Base-by-base conservation (phyloP, 768 basidiomycete genomes). In the Suillus discolor region DNA sequence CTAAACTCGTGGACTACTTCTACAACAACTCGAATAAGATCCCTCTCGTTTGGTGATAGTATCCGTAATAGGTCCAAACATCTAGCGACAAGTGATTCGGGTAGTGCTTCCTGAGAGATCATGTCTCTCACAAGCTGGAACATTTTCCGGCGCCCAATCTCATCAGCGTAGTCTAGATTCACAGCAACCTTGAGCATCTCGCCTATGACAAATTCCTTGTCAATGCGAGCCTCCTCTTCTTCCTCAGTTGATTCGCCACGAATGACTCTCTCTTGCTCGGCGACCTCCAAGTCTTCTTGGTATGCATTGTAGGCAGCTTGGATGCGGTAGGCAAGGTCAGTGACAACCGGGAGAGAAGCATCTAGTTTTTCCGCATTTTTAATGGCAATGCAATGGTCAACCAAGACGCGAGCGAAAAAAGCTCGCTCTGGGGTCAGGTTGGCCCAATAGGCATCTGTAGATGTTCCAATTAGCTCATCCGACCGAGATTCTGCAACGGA, bases 101-200 rank as follows among this genome's bases (percentile, higher is more conserved):
- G 93, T 1, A 98, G 83, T 0, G 76, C 72, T 16, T 89, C 84
- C 67, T 90, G 85, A 1, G 85, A 85, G 18, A 97, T 82, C 93
- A 98, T 96, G 59, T 90, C 87, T 25, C 91, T 92, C 70, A 96
- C 87, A 39, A 96, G 87, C 60, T 86, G 83, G 71, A 92, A 92
- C 90, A 96, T 95, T 77, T 91, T 92, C 65, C 94, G 79, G 66
- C 94, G 79, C 4, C 97, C 96, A 66, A 91, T 92, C 76, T 97
- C 95, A 78, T 99, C 97, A 0, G 89, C 86, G 71, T 96, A 98
- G 75, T 98, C 96, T 34, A 95, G 80, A 66, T 90, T 85, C 4
- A 91, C 83, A 0, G 93, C 92, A 38, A 97, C 79, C 69, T 83
- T 85, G 28, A 97, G 83, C 75, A 97, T 83, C 76, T 98, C 94